A percentile compares a stretch with the other conserved stretches of the same genome.
Conservation (phyloP, 495 filamentous ascomycete genomes). For the Trichoderma erinaceum region DNA sequence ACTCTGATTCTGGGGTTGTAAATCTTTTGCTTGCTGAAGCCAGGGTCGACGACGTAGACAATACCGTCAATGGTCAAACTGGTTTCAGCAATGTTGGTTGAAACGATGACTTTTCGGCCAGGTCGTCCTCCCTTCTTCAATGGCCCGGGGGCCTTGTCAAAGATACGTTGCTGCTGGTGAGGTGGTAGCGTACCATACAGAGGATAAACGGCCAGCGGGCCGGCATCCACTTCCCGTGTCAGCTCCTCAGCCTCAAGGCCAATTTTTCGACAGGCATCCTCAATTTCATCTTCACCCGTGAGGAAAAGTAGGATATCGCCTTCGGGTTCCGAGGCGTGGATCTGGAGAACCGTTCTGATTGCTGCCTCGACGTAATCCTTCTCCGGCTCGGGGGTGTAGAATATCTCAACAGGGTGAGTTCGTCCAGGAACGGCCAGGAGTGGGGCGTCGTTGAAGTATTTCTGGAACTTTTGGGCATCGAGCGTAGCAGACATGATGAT, state of each 20-base stretch:
- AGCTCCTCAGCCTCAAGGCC: constrained; percentile 85
- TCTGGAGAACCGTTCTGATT: constrained; percentile 89
- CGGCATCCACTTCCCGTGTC: constrained; percentile 80
- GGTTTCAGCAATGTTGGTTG: constrained; percentile 98
- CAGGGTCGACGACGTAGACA: constrained; percentile 96
- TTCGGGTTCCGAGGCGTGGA: constrained; percentile 85
- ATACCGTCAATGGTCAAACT: constrained; percentile 98
- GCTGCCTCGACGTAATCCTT: constrained; percentile 95
- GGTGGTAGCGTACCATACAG: constrained; percentile 93
- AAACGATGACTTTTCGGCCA: constrained; percentile 90
- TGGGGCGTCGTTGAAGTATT: constrained; percentile 94
- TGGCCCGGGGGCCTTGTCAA: constrained; percentile 76
- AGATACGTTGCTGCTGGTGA: constrained; percentile 87
- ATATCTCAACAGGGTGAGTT: constrained; percentile 96
- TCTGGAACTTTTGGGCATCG: constrained; percentile 95
- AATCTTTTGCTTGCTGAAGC: constrained; percentile 99
- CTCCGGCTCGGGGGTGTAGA: constrained; percentile 95
- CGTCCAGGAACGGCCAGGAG: constrained; percentile 90
- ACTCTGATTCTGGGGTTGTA: constrained; percentile 96
- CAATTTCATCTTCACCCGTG: constrained; percentile 98
- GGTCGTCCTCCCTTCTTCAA: constrained; percentile 68
- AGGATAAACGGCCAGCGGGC: constrained; percentile 83
- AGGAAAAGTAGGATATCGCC: constrained; percentile 95
- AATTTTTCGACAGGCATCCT: constrained; percentile 91
- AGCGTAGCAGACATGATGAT: constrained; percentile 98